These are phyloP conservation scores for Zhuliangozyma parablackwelliae DNA, from an alignment of 1,139 yeast genomes.

Conservation along the genomic window DNA sequence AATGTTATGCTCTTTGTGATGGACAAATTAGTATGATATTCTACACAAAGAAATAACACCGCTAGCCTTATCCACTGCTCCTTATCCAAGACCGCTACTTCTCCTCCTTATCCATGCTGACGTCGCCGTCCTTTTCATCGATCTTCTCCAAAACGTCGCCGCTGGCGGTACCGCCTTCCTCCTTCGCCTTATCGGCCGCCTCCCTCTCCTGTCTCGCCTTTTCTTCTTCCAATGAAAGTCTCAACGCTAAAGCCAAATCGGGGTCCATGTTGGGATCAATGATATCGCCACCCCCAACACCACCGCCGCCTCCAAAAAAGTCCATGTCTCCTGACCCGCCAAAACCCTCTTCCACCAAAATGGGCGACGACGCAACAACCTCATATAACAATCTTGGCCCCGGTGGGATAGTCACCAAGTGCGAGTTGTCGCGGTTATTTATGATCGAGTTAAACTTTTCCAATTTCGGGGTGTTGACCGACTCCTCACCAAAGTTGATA, in stretches of 20 bases:
- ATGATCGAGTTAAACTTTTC: constrained; percentile 78
- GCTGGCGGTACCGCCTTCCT: constrained; percentile 14
- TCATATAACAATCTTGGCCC: constrained; percentile 81
- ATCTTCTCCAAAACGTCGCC: constrained; percentile 26
- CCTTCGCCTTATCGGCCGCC: constrained; percentile 36
- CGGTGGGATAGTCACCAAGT: constrained; percentile 82
- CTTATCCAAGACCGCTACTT: constrained; percentile 1
- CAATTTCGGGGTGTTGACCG: constrained; percentile 68
- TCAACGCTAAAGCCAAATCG: constrained; percentile 89
- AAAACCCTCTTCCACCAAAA: constrained; percentile 51
- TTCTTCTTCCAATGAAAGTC: constrained; percentile 81
- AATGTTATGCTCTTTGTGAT: no score
- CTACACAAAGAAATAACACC: no score
- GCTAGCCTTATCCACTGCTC: no score
- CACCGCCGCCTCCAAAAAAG: constrained; percentile 39
- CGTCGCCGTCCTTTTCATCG: constrained; percentile 20
- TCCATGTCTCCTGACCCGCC: constrained; percentile 27
- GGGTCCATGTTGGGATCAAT: constrained; percentile 94
- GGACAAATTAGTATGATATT: no score
- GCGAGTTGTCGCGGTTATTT: constrained; percentile 72
- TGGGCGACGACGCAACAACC: constrained; percentile 64
- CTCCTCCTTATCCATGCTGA: constrained; percentile 12
- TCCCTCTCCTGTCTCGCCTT: constrained; percentile 70
- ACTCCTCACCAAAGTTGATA: constrained; percentile 89
- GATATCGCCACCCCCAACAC: constrained; percentile 50